Percentiles rank a stretch among this genome's conserved stretches.
phyloP scores from a whole-genome alignment of 2,329 filamentous ascomycete genomes.

The Colletotrichum theobromicola region DNA sequence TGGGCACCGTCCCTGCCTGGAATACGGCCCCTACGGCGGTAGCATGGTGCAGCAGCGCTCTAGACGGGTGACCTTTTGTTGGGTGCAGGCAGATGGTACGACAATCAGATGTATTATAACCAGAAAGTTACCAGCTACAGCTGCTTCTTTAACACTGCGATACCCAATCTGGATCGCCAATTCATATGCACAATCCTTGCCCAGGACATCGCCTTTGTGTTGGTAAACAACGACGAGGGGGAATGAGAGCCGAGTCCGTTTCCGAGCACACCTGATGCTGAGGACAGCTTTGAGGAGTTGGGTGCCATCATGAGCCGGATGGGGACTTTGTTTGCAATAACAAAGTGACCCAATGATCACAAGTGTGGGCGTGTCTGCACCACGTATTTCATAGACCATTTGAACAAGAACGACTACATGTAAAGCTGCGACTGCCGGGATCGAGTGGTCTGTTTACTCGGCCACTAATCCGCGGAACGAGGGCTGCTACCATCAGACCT shows the following conservation, averaged over 20 bases:
- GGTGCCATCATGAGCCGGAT: not conserved
- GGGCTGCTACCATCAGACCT: too few relatives aligned
- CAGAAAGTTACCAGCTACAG: not conserved
- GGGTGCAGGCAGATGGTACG: not conserved
- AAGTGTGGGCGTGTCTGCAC: fast-evolving
- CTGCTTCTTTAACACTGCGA: not conserved
- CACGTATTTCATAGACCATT: fast-evolving
- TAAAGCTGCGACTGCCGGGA: fast-evolving
- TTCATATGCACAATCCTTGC: not conserved
- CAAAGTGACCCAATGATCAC: not conserved
- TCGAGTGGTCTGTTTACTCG: not conserved
- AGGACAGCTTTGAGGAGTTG: fast-evolving
- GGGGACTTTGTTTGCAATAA: not conserved
- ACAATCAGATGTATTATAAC: not conserved
- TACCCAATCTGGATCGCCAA: not conserved
- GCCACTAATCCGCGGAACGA: too few relatives aligned
- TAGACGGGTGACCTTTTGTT: not conserved
- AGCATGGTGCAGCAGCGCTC: not conserved
- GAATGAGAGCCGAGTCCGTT: not conserved
- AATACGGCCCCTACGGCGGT: not conserved
- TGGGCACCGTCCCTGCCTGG: not conserved
- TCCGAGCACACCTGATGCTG: not conserved
- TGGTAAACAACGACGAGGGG: not conserved
- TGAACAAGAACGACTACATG: fast-evolving
- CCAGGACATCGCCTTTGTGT: not conserved